phyloP scores from a whole-genome alignment of 768 basidiomycete genomes.

The Phaeotremella skinneri region DNA sequence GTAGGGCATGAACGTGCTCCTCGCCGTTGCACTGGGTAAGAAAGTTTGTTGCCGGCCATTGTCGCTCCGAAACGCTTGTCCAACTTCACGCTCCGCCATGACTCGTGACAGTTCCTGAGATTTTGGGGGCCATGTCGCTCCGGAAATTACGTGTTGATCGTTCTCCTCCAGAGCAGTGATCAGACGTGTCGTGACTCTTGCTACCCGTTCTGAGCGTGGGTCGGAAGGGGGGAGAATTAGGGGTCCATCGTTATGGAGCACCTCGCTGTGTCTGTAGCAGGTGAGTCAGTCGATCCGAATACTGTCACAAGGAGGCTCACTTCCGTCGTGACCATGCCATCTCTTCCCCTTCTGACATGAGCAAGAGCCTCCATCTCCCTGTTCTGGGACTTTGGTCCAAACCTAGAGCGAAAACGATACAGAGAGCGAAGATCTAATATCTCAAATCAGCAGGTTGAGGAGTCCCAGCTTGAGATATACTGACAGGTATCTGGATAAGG shows the following conservation, averaged over 20 bases:
- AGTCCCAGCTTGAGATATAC: slow-evolving; percentile 7
- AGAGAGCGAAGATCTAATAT: slow-evolving; percentile 52
- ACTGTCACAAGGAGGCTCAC: slow-evolving; percentile 27
- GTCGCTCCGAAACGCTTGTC: slow-evolving; percentile 4
- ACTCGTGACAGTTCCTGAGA: slow-evolving; percentile 38
- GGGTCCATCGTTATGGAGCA: slow-evolving; percentile 51
- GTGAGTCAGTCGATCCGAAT: neutral
- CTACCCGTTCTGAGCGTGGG: slow-evolving; percentile 47
- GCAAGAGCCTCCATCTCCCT: slow-evolving; percentile 54
- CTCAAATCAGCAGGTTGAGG: neutral
- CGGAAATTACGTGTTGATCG: slow-evolving; percentile 44
- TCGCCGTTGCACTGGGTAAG: slow-evolving; percentile 41
- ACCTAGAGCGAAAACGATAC: slow-evolving; percentile 54
- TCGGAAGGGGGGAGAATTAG: slow-evolving; percentile 51
- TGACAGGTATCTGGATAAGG: slow-evolving; percentile 54
- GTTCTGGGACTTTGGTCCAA: slow-evolving; percentile 54
- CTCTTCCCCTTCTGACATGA: slow-evolving; percentile 56
- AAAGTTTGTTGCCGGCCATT: slow-evolving; percentile 14
- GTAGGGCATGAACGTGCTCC: slow-evolving; percentile 51
- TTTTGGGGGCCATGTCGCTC: slow-evolving; percentile 48
- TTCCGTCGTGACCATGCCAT: slow-evolving; percentile 54
- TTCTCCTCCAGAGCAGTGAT: slow-evolving; percentile 52
- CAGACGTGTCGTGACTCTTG: slow-evolving; percentile 51
- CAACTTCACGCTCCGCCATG: slow-evolving; percentile 43
- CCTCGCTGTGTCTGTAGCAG: slow-evolving; percentile 50